Base-by-base conservation (phyloP, 2,329 filamentous ascomycete genomes). In the Colletotrichum sp. region DNA sequence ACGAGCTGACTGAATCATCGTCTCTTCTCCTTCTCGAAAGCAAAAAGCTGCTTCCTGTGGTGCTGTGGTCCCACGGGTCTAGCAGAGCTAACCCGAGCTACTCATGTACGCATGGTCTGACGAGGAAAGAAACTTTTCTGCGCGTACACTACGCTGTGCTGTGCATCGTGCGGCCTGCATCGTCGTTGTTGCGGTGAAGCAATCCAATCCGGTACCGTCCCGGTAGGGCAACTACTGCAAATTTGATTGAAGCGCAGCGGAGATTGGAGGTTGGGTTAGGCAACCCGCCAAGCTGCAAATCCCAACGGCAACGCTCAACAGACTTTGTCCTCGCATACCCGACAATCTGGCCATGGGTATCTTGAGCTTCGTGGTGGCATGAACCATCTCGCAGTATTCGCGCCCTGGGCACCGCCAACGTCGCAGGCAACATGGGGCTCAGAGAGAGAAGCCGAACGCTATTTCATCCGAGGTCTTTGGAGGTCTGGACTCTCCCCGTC, bases 281-380 rank as follows among this genome's bases (percentile, higher is more conserved):
- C 24, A 28, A 55, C 36, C 21, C 64, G 70, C 64, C 64, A 69
- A 69, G 70, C 64, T 69, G 39, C 32, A 69, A 39, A 32, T 36
- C 55, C 44, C 59, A 76, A 73, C 73, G 73, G 70, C 71, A 44
- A 13, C 44, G n/a, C 64, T 36, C 70, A 60, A 69, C 70, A 76
- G 67, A 73, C 70, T 76, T 69, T 69, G 63, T 57, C 63, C 73
- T 76, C 70, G 73, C 73, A 76, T 73, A 59, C 57, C 69, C 57
- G 63, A 63, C 21, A 68, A 49, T n/a, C 52, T 67, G 39, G 69
- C 73, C 69, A 72, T 49, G 72, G 68, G 70, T 39, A 60, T 13
- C 39, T 60, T 39, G 36, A 67, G 24, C 36, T 32, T 69, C 16
- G 12, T 12, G 59, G 36, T n/a, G 57, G 60, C 44, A 65, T 64